A percentile compares a stretch with the other conserved stretches of the same genome.
These are phyloP conservation scores for Kluyveromyces starmeri DNA, from an alignment of 805 yeast species.

Conservation along the genomic window DNA sequence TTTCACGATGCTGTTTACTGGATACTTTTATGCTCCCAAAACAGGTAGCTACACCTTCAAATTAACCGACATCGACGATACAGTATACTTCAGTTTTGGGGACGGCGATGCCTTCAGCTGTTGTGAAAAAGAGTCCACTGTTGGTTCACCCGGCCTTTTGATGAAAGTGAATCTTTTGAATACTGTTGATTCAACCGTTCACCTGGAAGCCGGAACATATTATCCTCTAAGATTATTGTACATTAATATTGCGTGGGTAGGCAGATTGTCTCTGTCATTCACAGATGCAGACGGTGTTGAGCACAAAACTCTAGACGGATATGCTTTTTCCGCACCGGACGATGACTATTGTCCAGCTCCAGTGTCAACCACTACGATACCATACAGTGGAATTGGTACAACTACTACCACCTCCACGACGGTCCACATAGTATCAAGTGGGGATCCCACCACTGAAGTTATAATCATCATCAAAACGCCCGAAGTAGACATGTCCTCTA, in stretches of 20 bases:
- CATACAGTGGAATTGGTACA: slow-evolving; percentile 2
- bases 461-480: slow-evolving; percentile 8
- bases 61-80: slow-evolving; percentile 24
- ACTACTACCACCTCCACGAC: slow-evolving; percentile 1
- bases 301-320: slow-evolving; percentile 11
- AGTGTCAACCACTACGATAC: slow-evolving; percentile 6
- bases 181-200: slow-evolving; percentile 7
- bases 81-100: slow-evolving; percentile 27
- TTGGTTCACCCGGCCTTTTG: too few species aligned
- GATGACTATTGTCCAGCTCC: slow-evolving; percentile 3
- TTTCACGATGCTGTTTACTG: slow-evolving; percentile 19
- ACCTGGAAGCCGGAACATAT: slow-evolving; percentile 20
- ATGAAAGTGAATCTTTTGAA: slow-evolving; percentile 5
- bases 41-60: slow-evolving; percentile 25
- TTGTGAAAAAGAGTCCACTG: slow-evolving; percentile 15
- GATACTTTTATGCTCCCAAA: slow-evolving; percentile 19
- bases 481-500: background rate
- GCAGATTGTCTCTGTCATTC: slow-evolving; percentile 12
- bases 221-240: slow-evolving; percentile 25
- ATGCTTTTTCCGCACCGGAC: slow-evolving; percentile 12
- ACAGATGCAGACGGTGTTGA: slow-evolving; percentile 14
- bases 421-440: background rate
- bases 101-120: slow-evolving; percentile 30
- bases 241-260: slow-evolving; percentile 14
- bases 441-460: slow-evolving; percentile 1